Percentiles rank a stretch among this genome's conserved stretches.
These are phyloP conservation scores for Pezicula carpinea DNA, from an alignment of 2,329 filamentous ascomycete species.

Conservation along the genomic window DNA sequence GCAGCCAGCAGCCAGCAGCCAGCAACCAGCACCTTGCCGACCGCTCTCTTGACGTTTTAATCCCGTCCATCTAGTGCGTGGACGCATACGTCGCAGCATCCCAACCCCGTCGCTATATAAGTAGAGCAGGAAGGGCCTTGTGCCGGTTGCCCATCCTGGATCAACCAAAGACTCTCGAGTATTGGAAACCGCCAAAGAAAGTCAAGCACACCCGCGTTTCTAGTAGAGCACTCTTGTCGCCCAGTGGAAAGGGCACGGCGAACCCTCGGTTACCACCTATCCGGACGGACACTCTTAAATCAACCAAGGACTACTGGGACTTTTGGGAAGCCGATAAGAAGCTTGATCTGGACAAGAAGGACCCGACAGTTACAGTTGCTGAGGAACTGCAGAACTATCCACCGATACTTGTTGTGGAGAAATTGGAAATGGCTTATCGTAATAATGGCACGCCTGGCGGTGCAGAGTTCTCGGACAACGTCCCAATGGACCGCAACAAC, in stretches of 20 bases:
- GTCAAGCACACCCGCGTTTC: conserved; percentile 16
- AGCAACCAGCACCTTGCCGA: too few species aligned
- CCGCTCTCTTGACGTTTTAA: too few species aligned
- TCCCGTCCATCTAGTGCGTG: too few species aligned
- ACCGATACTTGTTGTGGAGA: conserved; percentile 2
- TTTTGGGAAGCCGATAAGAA: neutral
- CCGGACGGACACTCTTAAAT: neutral
- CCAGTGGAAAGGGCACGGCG: neutral
- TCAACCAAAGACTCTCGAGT: conserved; percentile 15
- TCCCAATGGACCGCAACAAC: neutral
- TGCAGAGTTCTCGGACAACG: conserved; percentile 4
- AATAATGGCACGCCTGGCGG: conserved; percentile 5
- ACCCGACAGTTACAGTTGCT: too few species aligned
- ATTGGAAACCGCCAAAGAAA: conserved; percentile 21
- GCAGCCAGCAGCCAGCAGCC: too few species aligned
- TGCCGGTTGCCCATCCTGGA: conserved; percentile 7
- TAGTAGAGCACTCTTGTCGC: conserved; percentile 11
- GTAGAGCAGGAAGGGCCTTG: neutral
- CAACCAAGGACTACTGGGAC: neutral
- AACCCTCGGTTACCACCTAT: neutral
- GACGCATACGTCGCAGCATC: neutral
- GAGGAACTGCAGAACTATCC: too few species aligned
- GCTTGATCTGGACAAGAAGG: neutral
- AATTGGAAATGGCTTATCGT: conserved; percentile 9
- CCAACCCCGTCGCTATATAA: neutral